Conservation (phyloP, 257 asterid species). For the Solanum virginianum region DNA sequence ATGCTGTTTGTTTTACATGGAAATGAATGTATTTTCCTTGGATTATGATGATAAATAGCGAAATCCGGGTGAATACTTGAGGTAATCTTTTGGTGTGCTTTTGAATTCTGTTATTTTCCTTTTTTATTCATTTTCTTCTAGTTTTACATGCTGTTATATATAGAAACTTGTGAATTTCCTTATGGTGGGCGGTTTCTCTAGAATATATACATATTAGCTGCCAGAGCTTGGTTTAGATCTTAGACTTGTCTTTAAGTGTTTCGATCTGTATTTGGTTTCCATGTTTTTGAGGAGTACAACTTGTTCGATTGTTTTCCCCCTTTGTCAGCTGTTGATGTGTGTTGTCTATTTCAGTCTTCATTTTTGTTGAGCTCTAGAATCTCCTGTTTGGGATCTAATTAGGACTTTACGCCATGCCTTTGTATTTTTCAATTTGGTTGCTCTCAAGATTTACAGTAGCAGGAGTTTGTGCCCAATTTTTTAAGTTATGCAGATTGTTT, state of each 20-base stretch:
- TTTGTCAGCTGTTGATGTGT: background rate
- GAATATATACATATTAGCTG: background rate
- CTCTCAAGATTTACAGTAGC: background rate
- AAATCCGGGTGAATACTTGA: constrained; percentile 5
- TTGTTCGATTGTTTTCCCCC: background rate
- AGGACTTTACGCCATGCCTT: background rate
- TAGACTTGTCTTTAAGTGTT: background rate
- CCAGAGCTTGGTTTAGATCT: constrained; percentile 6
- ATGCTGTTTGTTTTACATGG: constrained; percentile 1
- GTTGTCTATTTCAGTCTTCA: background rate
- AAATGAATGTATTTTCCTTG: constrained; percentile 26
- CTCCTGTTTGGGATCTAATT: background rate
- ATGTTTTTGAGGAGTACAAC: background rate
- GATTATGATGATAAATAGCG: constrained; percentile 19
- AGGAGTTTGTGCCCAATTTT: background rate
- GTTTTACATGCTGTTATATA: background rate
- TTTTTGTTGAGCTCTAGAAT: background rate
- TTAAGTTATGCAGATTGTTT: background rate
- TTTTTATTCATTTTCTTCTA: background rate
- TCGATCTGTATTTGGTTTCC: background rate
- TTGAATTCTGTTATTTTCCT: background rate
- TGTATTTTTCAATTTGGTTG: background rate
- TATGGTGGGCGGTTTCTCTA: background rate
- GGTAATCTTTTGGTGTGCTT: constrained; percentile 12
- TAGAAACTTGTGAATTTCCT: background rate